Conservation (phyloP, 352 stramenopile species). For the Phytophthora europaea region DNA sequence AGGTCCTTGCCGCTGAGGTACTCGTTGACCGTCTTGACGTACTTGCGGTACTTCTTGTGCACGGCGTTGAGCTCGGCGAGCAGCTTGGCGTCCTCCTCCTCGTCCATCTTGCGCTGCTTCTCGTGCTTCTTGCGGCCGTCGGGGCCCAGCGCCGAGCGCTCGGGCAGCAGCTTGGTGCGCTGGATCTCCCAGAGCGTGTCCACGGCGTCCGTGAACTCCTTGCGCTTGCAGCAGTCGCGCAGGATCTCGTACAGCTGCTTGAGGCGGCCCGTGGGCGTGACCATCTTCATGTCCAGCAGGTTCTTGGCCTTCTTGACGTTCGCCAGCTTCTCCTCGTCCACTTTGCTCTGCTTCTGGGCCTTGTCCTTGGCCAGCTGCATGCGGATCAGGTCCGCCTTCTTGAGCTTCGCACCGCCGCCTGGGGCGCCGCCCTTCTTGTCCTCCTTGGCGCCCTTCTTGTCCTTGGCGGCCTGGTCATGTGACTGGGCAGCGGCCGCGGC, state of each 20-base stretch:
- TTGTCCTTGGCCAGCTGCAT: constrained; percentile 91
- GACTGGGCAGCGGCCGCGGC: constrained; percentile 9
- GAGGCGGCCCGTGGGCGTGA: constrained; percentile 78
- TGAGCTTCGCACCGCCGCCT: constrained; percentile 57
- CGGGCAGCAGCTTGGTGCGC: constrained; percentile 68
- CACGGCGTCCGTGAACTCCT: constrained; percentile 87
- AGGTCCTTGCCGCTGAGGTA: constrained; percentile 78
- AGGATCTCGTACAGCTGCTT: constrained; percentile 91
- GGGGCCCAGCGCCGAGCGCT: constrained; percentile 43
- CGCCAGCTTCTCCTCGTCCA: constrained; percentile 89
- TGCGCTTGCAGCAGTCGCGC: constrained; percentile 85
- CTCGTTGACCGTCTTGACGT: constrained; percentile 80
- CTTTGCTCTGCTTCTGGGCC: constrained; percentile 87
- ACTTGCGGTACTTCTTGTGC: constrained; percentile 92
- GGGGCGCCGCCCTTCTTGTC: constrained; percentile 35
- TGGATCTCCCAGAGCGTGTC: constrained; percentile 92
- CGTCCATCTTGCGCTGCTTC: constrained; percentile 79
- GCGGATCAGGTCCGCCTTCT: constrained; percentile 90
- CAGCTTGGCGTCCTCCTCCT: constrained; percentile 83
- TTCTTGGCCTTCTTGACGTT: constrained; percentile 90
- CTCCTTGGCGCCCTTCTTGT: constrained; percentile 51
- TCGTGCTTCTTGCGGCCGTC: constrained; percentile 75
- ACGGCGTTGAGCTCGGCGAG: constrained; percentile 67
- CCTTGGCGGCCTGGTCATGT: constrained; percentile 31
- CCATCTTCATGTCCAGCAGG: constrained; percentile 89